These are phyloP conservation scores for Coemansia umbellata DNA, from an alignment of 192 early-diverging fungal genomes.

Conservation along the genomic window DNA sequence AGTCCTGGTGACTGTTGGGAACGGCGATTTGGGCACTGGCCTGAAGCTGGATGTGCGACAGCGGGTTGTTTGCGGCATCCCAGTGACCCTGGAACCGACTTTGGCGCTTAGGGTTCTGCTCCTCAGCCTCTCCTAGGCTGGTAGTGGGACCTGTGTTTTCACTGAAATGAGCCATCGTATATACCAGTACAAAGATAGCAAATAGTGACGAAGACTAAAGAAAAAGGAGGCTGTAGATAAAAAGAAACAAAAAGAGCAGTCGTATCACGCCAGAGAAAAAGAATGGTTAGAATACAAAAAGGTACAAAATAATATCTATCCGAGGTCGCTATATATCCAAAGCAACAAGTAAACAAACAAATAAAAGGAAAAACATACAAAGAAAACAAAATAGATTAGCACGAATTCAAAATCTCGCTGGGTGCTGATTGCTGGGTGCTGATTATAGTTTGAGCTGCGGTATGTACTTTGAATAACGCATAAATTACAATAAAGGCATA, in stretches of 20 bases:
- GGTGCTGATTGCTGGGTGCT: not conserved
- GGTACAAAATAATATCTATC: constrained; percentile 8
- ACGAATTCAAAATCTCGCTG: not conserved
- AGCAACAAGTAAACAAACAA: not conserved
- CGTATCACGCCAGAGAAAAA: not conserved
- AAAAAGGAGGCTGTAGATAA: not conserved
- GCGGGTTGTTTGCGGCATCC: constrained; percentile 30
- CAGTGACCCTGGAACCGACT: constrained; percentile 49
- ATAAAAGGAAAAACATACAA: constrained; percentile 4
- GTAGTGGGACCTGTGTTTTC: constrained; percentile 18
- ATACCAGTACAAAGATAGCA: not conserved
- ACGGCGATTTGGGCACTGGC: constrained; percentile 14
- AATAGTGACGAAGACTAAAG: constrained; percentile 1
- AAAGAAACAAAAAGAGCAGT: not conserved
- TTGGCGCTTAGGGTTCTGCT: constrained; percentile 41
- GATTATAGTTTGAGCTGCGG: not conserved
- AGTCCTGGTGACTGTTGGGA: constrained; percentile 14
- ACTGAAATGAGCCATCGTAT: constrained; percentile 36
- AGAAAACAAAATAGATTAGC: not conserved
- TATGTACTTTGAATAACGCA: no score
- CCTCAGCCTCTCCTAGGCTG: constrained; percentile 20
- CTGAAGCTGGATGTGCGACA: constrained; percentile 15
- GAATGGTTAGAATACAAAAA: constrained; percentile 1
- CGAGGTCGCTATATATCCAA: not conserved
- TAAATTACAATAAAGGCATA: no score